Evolutionary conservation across 495 filamentous ascomycete genomes (phyloP), one percentile per base, ranked within the genome.

Genomic region (Penicillium pulvis): DNA sequence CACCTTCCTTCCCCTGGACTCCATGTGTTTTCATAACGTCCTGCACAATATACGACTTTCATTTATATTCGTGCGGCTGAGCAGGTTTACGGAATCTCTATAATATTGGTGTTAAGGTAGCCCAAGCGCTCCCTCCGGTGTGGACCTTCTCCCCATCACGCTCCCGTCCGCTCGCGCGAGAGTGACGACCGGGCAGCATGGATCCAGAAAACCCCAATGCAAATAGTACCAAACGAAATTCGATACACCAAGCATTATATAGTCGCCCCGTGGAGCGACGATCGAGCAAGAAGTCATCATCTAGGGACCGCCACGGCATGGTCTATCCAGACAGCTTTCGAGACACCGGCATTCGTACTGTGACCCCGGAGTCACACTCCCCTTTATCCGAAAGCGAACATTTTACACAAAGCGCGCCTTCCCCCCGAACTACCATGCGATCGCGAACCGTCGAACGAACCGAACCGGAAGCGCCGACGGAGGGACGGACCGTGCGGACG

Each of bases 221-320:
- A 43, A 6, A 47, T 26, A 71, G 62, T 55, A 41, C 39, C 3
- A 75, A 76, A 58, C 72, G 77, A 61, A 75, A 72, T 60, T 80
- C 77, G 11, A 66, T 73, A 57, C 75, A 77, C 51, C 75, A 79
- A 47, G 72, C 71, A 44, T 51, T 70, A 41, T 69, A 78, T 58
- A 79, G 72, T 56, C 75, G 75, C 42, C 73, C 75, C 23, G 72
- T 82, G 62, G 77, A 81, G 67, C 73, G 79, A 19, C 73, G 79
- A 33, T 66, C 80, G 2, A 82, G 79, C 70, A 83, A 81, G 58
- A 81, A 83, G 59, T 78, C 79, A 17, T 81, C 80, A 19, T 83
- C 80, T 7, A 75, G 74, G 51, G 79, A 82, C 55, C 78, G 79
- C 33, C 79, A 81, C 65, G 80, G 79, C 43, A 81, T 79, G 68